Conservation (phyloP, 1,139 yeast genomes). For the Maudiozyma humilis region DNA sequence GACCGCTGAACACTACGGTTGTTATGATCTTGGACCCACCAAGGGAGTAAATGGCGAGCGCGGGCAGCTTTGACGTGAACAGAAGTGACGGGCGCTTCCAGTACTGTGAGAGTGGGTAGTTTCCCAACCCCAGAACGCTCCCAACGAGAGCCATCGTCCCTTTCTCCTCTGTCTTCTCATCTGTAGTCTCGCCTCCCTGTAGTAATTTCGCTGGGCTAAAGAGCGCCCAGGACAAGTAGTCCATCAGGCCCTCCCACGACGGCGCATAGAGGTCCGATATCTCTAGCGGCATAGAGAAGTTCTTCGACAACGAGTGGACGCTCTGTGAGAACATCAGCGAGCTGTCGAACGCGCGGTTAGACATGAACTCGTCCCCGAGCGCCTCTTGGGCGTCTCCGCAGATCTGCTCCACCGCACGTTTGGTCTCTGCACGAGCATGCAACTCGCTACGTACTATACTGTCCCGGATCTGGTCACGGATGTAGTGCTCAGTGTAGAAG, state of each 20-base stretch:
- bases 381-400: slow-evolving; percentile 52
- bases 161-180: background rate
- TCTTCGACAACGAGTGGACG: slow-evolving; percentile 54
- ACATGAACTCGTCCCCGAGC: slow-evolving; percentile 52
- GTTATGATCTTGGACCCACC: slow-evolving; percentile 32
- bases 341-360: slow-evolving; percentile 61
- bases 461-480: slow-evolving; percentile 55
- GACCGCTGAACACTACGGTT: slow-evolving; percentile 30
- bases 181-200: slow-evolving; percentile 1
- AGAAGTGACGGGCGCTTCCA: slow-evolving; percentile 29
- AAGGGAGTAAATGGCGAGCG: slow-evolving; percentile 29
- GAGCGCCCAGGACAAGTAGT: slow-evolving; percentile 27
- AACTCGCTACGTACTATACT: slow-evolving; percentile 62
- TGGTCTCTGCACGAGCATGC: slow-evolving; percentile 55
- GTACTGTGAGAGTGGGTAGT: slow-evolving; percentile 24
- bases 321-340: slow-evolving; percentile 77
- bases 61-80: slow-evolving; percentile 30
- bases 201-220: slow-evolving; percentile 12
- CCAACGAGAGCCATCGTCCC: background rate
- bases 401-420: slow-evolving; percentile 52
- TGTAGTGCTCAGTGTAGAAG: slow-evolving; percentile 54
- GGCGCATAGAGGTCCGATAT: slow-evolving; percentile 73
- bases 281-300: slow-evolving; percentile 52
- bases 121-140: slow-evolving; percentile 16
- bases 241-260: slow-evolving; percentile 47